Conservation (phyloP, 495 filamentous ascomycete species). For the Podospora fimiseda region DNA sequence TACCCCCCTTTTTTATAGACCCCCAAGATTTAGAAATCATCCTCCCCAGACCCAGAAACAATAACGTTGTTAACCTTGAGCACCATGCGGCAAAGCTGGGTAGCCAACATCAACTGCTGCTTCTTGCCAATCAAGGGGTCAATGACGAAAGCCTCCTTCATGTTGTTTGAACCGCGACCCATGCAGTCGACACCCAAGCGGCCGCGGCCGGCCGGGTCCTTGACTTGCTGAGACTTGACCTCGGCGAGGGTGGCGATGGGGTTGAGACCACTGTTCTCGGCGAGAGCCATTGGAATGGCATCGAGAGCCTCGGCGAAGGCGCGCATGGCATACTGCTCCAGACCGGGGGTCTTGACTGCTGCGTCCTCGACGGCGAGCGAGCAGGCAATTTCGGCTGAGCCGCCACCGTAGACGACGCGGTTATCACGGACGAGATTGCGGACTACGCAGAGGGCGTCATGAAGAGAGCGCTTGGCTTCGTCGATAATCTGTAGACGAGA, state of each 20-base stretch:
- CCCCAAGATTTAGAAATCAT: slow-evolving; percentile 66
- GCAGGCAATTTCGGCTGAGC: slow-evolving; percentile 96
- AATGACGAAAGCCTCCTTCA: slow-evolving; percentile 95
- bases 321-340: slow-evolving; percentile 98
- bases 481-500: slow-evolving; percentile 77
- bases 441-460: slow-evolving; percentile 96
- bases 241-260: slow-evolving; percentile 91
- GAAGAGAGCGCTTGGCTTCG: slow-evolving; percentile 93
- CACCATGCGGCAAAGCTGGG: slow-evolving; percentile 98
- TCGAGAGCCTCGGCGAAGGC: slow-evolving; percentile 95
- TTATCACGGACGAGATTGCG: slow-evolving; percentile 95
- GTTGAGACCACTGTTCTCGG: slow-evolving; percentile 93
- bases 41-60: slow-evolving; percentile 82
- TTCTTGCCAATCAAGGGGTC: slow-evolving; percentile 96
- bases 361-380: slow-evolving; percentile 93
- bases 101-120: slow-evolving; percentile 91
- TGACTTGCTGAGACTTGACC: slow-evolving; percentile 93
- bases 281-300: slow-evolving; percentile 89
- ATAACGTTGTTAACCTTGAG: slow-evolving; percentile 98
- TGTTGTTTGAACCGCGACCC: slow-evolving; percentile 88
- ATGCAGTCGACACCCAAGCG: slow-evolving; percentile 96
- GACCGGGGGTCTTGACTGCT: slow-evolving; percentile 86
- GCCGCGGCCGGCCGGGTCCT: slow-evolving; percentile 60
- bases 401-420: slow-evolving; percentile 96
- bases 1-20: slow-evolving; percentile 2